Base-by-base conservation (phyloP, 305 asterid species). In the Solanum hybrid region DNA sequence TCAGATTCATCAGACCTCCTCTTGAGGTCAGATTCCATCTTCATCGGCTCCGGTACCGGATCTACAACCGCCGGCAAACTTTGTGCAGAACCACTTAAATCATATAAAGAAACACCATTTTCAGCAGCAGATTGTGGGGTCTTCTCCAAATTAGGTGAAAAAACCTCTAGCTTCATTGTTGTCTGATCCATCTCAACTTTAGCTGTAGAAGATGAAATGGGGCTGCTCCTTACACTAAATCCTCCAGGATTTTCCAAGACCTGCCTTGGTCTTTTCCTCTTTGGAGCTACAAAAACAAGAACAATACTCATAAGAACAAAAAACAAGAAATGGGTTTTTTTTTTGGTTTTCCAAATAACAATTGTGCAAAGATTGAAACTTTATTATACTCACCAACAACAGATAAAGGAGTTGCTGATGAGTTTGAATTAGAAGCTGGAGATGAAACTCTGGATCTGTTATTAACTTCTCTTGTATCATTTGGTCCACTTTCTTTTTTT, bases 251-350 rank as follows among this genome's bases (percentile, higher is more conserved):
- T 94, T 40, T 97, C 98, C 86, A 93, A 92, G 31, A 97, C 93
- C 69, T 96, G 98, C 87, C 99, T 92, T 8, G 99, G 99, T 84
- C 96, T 92, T 92, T 98, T 90, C 90, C 94, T 87, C 90, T 94
- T 94, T 8, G 93, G 99, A 90, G 97, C 99, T 96, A 92, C 84
- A 88, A 89, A 92, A 73, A 51, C 11, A 40, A 78, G 74, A 79
- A 86, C 71, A 73, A 86, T 26, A 69, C 76, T 57, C 33, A 37
- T 87, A 67, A 89, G 42, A 35, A 8, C 33, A 57, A 18, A 46
- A 6, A 87, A 3, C 14, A 88, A 20, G 57, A 20, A 29, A 40
- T 29, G 71, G n/a, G 24, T 9, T 29, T 10, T 16, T 46, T n/a
- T 82, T 22, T 82, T 8, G 37, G 1, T 26, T 34, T 75, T 2